Evolutionary conservation across 352 stramenopile species (phyloP).

Genomic region (Pythium vanterpoolii): DNA sequence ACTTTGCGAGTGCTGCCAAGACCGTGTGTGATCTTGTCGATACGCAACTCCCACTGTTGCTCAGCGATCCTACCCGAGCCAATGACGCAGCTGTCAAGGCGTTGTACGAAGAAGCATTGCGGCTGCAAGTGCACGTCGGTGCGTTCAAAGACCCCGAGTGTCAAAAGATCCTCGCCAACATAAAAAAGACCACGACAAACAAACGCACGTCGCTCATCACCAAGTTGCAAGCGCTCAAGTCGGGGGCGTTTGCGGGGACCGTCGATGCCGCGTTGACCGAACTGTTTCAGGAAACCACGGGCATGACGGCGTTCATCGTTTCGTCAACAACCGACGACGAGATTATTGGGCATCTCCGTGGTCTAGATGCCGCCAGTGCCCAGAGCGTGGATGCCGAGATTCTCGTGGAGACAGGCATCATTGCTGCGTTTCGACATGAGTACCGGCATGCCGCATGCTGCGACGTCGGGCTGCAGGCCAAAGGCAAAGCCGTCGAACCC

Average conservation of each 20-base stretch:
- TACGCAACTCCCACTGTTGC: conserved; percentile 42
- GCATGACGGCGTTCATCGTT: conserved; percentile 32
- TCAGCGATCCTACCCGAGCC: conserved; percentile 28
- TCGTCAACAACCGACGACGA: conserved; percentile 34
- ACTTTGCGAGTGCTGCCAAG: conserved; percentile 51
- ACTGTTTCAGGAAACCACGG: conserved; percentile 58
- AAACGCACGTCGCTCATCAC: conserved; percentile 45
- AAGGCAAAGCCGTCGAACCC: conserved; percentile 50
- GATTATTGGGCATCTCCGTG: conserved; percentile 31
- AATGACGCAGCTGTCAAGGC: conserved; percentile 23
- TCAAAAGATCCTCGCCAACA: conserved; percentile 62
- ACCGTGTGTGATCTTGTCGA: conserved; percentile 67
- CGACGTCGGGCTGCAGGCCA: conserved; percentile 43
- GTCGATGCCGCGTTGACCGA: conserved; percentile 50
- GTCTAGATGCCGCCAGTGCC: conserved; percentile 26
- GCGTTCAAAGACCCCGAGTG: conserved; percentile 76
- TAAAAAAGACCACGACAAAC: conserved; percentile 42
- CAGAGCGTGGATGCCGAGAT: conserved; percentile 52
- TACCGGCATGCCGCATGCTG: conserved; percentile 35
- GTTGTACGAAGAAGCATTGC: conserved; percentile 66
- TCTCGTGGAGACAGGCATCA: conserved; percentile 50
- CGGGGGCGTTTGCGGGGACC: conserved; percentile 32
- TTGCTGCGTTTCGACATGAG: conserved; percentile 40
- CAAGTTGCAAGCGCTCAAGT: conserved; percentile 70
- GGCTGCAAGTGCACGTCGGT: conserved; percentile 65